These are phyloP conservation scores for Leccinum pellstonianum DNA, from an alignment of 768 basidiomycete genomes.

Conservation along the genomic window DNA sequence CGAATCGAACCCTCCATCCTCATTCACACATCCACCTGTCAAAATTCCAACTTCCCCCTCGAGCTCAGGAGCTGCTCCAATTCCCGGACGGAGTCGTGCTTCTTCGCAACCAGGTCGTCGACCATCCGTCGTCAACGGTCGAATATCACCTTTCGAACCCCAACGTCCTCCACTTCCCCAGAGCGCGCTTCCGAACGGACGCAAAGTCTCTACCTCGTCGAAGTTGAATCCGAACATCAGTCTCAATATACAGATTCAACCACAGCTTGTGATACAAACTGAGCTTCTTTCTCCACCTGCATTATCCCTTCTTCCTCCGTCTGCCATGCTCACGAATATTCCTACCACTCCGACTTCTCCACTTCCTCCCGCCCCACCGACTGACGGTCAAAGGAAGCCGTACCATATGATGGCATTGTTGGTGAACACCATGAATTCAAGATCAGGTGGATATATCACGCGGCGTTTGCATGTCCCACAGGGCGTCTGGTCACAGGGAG, in stretches of 20 bases:
- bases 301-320: constrained; percentile 42
- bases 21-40: constrained; percentile 32
- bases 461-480: constrained; percentile 83
- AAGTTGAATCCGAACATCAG: constrained; percentile 50
- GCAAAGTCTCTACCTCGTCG: constrained; percentile 64
- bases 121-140: constrained; percentile 54
- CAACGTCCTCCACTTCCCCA: constrained; percentile 54
- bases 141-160: constrained; percentile 49
- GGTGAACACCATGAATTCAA: constrained; percentile 72
- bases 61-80: constrained; percentile 36
- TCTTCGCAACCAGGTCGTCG: constrained; percentile 77
- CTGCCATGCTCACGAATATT: constrained; percentile 52
- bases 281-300: constrained; percentile 45
- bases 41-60: constrained; percentile 40
- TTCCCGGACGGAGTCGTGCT: constrained; percentile 56
- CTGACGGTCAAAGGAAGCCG: constrained; percentile 75
- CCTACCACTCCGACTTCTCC: constrained; percentile 79
- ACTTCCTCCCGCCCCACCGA: constrained; percentile 68
- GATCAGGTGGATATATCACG: constrained; percentile 86
- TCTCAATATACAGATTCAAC: constrained; percentile 46
- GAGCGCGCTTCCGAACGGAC: constrained; percentile 40
- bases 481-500: constrained; percentile 90
- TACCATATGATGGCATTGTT: constrained; percentile 89
- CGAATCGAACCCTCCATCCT: constrained; percentile 38
- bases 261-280: constrained; percentile 50